Evolutionary conservation across 1,284 basidiomycete species (phyloP).

Genomic region (Wallemia hederae): DNA sequence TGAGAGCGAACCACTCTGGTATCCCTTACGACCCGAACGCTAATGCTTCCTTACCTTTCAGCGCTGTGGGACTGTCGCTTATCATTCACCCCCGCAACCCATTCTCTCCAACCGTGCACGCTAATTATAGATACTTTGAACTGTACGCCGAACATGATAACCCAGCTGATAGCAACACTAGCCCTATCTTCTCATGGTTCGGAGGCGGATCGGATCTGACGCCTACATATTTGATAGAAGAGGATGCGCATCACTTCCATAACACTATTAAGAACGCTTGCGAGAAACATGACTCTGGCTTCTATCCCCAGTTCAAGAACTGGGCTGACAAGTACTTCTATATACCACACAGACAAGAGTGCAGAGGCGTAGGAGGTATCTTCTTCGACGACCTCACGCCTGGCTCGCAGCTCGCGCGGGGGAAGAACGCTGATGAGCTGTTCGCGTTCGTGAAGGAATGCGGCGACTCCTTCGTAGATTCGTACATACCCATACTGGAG

Average conservation of each 20-base stretch:
- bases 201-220: conserved; percentile 92
- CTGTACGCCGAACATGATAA: conserved; percentile 20
- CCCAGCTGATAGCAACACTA: conserved; percentile 12
- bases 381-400: conserved; percentile 69
- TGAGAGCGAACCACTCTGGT: conserved; percentile 66
- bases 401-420: background rate
- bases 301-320: conserved; percentile 60
- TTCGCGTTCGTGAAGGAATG: conserved; percentile 42
- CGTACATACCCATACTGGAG: conserved; percentile 55
- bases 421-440: conserved; percentile 24
- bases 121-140: conserved; percentile 97
- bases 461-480: conserved; percentile 53
- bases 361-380: conserved; percentile 71
- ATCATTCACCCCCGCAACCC: conserved; percentile 88
- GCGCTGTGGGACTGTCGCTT: conserved; percentile 66
- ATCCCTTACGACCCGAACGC: conserved; percentile 33
- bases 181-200: conserved; percentile 84
- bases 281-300: conserved; percentile 33
- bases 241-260: conserved; percentile 74
- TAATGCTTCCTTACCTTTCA: conserved; percentile 47
- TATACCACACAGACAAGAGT: conserved; percentile 70
- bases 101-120: conserved; percentile 67
- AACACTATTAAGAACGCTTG: conserved; percentile 43
- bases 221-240: conserved; percentile 66
- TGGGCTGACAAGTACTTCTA: conserved; percentile 98